Conservation (phyloP, 768 basidiomycete genomes). For the Mycena galericulata region DNA sequence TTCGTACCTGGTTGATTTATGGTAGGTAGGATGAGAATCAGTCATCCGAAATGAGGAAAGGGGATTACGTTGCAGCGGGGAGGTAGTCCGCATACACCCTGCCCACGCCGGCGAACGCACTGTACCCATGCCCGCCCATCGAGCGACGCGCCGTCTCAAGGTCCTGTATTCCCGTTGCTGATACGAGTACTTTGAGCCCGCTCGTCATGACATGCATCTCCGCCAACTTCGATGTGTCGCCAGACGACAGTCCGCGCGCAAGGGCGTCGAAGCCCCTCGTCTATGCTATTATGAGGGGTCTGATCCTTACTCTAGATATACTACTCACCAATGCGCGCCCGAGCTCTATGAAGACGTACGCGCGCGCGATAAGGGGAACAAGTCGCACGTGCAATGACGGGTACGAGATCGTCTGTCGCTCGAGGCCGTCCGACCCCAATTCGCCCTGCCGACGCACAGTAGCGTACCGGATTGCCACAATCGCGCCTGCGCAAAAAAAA, state of each 20-base stretch:
- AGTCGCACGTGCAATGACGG: conserved; percentile 82
- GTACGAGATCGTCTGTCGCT: conserved; percentile 76
- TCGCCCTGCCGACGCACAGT: conserved; percentile 80
- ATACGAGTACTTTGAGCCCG: conserved; percentile 74
- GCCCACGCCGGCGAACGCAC: conserved; percentile 75
- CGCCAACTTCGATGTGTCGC: conserved; percentile 72
- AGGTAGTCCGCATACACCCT: conserved; percentile 73
- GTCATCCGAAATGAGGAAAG: too few relatives aligned
- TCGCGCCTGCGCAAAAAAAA: too few relatives aligned
- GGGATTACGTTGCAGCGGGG: conserved; percentile 73
- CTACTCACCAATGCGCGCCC: conserved; percentile 67
- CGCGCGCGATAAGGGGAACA: conserved; percentile 74
- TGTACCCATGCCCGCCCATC: conserved; percentile 85
- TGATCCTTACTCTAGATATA: background rate
- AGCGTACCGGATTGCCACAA: conserved; percentile 76
- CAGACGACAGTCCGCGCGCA: conserved; percentile 59
- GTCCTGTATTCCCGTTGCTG: conserved; percentile 64
- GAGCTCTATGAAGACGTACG: conserved; percentile 76
- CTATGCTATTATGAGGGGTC: conserved; percentile 45
- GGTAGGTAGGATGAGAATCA: too few relatives aligned
- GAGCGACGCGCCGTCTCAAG: conserved; percentile 75
- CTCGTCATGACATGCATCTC: conserved; percentile 80
- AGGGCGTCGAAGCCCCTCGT: conserved; percentile 62
- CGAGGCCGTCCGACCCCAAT: conserved; percentile 61
- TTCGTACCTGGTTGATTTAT: conserved; percentile 82